A percentile compares a stretch with the other conserved stretches of the same genome.
phyloP scores from a whole-genome alignment of 2,329 filamentous ascomycete genomes.

The Curvularia sp. region DNA sequence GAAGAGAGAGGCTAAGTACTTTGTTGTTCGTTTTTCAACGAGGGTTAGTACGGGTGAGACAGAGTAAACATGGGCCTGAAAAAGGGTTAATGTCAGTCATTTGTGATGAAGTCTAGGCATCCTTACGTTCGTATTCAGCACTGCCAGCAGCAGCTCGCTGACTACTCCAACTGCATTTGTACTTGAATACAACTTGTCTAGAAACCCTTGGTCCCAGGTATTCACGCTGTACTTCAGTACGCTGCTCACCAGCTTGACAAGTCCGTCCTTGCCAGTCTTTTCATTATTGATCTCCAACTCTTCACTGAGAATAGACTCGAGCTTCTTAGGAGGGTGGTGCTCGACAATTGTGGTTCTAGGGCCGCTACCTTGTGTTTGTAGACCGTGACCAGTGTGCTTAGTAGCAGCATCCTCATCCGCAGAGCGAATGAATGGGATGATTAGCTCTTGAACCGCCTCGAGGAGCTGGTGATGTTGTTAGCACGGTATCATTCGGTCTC shows the following conservation, averaged over 20 bases:
- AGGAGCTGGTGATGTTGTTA: conserved; percentile 19
- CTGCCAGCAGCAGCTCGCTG: conserved; percentile 81
- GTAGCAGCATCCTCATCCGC: conserved; percentile 69
- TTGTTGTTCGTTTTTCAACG: conserved; percentile 83
- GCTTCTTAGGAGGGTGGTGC: conserved; percentile 53
- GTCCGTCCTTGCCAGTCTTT: conserved; percentile 53
- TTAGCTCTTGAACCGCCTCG: conserved; percentile 67
- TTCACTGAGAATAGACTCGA: conserved; percentile 48
- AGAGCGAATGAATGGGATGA: conserved; percentile 73
- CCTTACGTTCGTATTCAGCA: conserved; percentile 86
- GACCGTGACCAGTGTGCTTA: conserved; percentile 63
- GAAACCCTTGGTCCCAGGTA: conserved; percentile 97
- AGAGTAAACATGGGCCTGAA: conserved; percentile 83
- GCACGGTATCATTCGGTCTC: background rate
- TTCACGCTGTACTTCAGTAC: conserved; percentile 89
- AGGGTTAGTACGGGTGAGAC: conserved; percentile 88
- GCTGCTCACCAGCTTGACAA: conserved; percentile 63
- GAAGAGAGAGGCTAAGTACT: conserved; percentile 75
- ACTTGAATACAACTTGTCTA: conserved; percentile 93
- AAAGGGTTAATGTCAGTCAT: background rate
- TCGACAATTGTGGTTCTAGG: conserved; percentile 55
- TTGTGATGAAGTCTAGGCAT: background rate
- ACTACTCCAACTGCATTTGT: conserved; percentile 87
- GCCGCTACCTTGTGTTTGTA: conserved; percentile 65
- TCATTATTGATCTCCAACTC: conserved; percentile 47